A percentile compares a stretch with the other conserved stretches of the same genome.
These are phyloP conservation scores for Olyra latifolia DNA, from an alignment of 176 grass and related monocot genomes.

Conservation along the genomic window DNA sequence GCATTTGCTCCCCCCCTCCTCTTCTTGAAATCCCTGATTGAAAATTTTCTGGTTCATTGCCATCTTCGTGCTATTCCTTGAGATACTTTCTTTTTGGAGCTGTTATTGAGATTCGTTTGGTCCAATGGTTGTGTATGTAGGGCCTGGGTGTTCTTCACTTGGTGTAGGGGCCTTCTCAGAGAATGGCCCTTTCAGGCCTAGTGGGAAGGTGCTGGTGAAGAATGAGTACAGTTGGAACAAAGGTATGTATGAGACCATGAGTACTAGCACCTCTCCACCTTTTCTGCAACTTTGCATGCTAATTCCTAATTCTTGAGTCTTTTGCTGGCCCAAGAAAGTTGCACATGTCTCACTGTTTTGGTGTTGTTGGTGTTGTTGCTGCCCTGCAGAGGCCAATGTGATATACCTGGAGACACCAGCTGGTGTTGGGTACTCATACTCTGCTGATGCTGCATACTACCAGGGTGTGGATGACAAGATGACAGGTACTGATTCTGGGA, in stretches of 20 bases:
- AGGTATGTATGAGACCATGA: conserved; percentile 56
- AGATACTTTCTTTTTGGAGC: conserved; percentile 4
- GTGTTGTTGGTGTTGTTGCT: not conserved
- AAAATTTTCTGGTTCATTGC: not conserved
- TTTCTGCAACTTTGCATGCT: conserved; percentile 33
- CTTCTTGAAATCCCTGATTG: not conserved
- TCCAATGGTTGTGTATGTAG: conserved; percentile 32
- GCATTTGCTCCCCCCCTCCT: not conserved
- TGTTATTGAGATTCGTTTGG: conserved; percentile 28
- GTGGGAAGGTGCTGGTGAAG: conserved; percentile 63
- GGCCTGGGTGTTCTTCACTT: conserved; percentile 96
- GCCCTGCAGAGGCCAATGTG: conserved; percentile 75
- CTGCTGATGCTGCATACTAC: conserved; percentile 73
- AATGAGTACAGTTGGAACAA: conserved; percentile 99
- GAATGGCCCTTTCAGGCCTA: conserved; percentile 97
- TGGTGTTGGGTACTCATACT: conserved; percentile 91
- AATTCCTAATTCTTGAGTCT: conserved; percentile 29
- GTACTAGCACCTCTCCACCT: conserved; percentile 10
- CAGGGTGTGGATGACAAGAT: conserved; percentile 86
- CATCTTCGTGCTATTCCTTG: not conserved
- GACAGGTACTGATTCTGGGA: conserved; percentile 50
- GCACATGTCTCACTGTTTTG: conserved; percentile 23
- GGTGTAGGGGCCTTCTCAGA: conserved; percentile 99
- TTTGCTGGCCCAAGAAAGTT: conserved; percentile 34
- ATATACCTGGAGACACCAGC: conserved; percentile 88